These are phyloP conservation scores for Backusella westeae DNA, from an alignment of 192 early-diverging fungal species.

Conservation along the genomic window DNA sequence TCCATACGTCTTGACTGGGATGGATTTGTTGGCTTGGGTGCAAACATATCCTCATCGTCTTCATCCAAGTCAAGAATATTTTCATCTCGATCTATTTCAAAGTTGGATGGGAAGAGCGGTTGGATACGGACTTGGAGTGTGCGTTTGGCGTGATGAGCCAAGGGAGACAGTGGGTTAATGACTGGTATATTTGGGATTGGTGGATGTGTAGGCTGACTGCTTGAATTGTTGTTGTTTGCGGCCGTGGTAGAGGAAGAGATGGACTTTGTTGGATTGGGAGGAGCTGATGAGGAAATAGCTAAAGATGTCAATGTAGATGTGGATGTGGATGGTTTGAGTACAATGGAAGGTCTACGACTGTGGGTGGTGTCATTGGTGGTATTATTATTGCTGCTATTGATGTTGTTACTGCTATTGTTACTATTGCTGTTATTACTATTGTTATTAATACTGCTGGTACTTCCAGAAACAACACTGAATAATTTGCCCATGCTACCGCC, in stretches of 20 bases:
- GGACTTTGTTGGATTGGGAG: conserved; percentile 6
- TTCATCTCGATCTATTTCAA: conserved; percentile 42
- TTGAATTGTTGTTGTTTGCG: background rate
- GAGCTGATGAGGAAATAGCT: background rate
- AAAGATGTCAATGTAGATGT: background rate
- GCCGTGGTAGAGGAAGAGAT: conserved; percentile 10
- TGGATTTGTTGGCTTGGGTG: conserved; percentile 21
- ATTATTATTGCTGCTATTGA: background rate
- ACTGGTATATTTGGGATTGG: conserved; percentile 34
- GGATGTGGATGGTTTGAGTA: background rate
- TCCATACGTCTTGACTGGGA: conserved; percentile 35
- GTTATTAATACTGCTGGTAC: background rate
- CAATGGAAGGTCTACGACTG: background rate
- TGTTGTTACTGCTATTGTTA: background rate
- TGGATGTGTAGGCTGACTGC: conserved; percentile 22
- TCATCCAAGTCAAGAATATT: conserved; percentile 38
- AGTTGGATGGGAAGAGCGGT: conserved; percentile 54
- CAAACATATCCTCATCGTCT: conserved; percentile 39
- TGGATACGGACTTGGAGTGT: conserved; percentile 50
- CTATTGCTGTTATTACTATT: background rate
- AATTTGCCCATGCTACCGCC: background rate
- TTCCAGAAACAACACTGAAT: background rate
- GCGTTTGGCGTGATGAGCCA: conserved; percentile 35
- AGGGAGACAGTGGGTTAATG: conserved; percentile 12
- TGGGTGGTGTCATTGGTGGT: background rate